Evolutionary conservation across 768 basidiomycete genomes (phyloP), one percentile per base, ranked within the genome.

Genomic region (Pleurotus sapidus): DNA sequence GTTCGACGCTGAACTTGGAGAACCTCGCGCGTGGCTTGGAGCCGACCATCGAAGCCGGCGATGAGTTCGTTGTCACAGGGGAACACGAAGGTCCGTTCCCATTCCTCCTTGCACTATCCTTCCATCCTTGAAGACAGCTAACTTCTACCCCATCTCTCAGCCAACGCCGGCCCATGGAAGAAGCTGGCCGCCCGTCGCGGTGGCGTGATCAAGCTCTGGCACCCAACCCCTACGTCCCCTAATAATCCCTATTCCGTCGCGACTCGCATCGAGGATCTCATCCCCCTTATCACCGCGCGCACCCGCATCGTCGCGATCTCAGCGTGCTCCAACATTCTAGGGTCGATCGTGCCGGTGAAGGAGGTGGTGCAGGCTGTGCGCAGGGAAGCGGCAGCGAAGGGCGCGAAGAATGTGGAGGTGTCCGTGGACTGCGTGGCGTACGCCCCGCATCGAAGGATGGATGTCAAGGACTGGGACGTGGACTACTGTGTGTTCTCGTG

Each of bases 351-450:
- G 17, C 84, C 87, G 0, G 79, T 91, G 8, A 79, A 84, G 60
- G 80, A 82, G 6, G 70, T 84, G 24, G 77, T 83, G 8, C 68
- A 70, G 23, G 82, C 81, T 3, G 71, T 84, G 7, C 69, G 88
- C 12, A 72, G 71, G 7, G 73, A 77, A 15, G 87, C 85, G 2
- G 70, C 69, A 42, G 74, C 77, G 17, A 72, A 78, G 51, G 86
- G 88, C 23, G 77, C 79, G 9, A 67, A 67, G 57, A 86, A 88
- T 65, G 71, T 90, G 25, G 84, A 92, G 67, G 74, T 91, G 12
- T 81, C 78, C 0, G 77, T 91, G 2, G 91, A 92, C 63, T 90
- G 89, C 59, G 91, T 92, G 2, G 89, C 89, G 2, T 91, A 87
- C 61, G 87, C 88, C 3, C 89, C 89, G 0, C 89, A 92, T 64